These are phyloP conservation scores for Apophysomyces trapeziformis DNA, from an alignment of 371 early-diverging fungal genomes.

Conservation along the genomic window DNA sequence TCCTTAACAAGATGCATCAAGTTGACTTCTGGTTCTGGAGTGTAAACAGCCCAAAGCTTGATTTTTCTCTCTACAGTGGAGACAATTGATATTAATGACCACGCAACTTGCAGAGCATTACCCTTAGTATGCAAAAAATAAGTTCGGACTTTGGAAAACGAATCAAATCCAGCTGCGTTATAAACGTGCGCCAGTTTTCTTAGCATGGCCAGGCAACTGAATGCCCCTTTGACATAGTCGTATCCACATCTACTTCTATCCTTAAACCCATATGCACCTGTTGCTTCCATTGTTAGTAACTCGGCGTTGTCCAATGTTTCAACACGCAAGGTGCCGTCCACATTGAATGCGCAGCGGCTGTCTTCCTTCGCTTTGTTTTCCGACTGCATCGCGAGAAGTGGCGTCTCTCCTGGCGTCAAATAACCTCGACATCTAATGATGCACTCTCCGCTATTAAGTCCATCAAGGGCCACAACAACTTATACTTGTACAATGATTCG, in stretches of 20 bases:
- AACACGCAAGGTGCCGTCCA: not conserved
- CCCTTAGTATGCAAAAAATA: not conserved
- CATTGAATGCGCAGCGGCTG: not conserved
- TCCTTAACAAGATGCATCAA: not conserved
- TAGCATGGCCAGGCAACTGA: not conserved
- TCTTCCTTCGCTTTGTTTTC: slow-evolving; percentile 8
- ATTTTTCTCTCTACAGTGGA: not conserved
- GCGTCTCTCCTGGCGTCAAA: slow-evolving; percentile 1
- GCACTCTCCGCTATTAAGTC: not conserved
- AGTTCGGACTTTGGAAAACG: not conserved
- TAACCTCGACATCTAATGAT: not conserved
- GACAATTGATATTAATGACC: not conserved
- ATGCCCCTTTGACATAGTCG: slow-evolving; percentile 1
- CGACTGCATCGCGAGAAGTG: not conserved
- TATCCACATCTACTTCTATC: slow-evolving; percentile 2
- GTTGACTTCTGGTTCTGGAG: not conserved
- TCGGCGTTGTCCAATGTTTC: not conserved
- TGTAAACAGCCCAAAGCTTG: slow-evolving; percentile 1
- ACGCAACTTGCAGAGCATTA: not conserved
- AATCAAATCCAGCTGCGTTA: not conserved
- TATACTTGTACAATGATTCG: not conserved
- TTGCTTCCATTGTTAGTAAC: not conserved
- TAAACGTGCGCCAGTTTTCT: not conserved
- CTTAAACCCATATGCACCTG: not conserved
- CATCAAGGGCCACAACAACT: not conserved